Evolutionary conservation across 2,329 filamentous ascomycete genomes (phyloP).

Genomic region (Alternaria arborescens): DNA sequence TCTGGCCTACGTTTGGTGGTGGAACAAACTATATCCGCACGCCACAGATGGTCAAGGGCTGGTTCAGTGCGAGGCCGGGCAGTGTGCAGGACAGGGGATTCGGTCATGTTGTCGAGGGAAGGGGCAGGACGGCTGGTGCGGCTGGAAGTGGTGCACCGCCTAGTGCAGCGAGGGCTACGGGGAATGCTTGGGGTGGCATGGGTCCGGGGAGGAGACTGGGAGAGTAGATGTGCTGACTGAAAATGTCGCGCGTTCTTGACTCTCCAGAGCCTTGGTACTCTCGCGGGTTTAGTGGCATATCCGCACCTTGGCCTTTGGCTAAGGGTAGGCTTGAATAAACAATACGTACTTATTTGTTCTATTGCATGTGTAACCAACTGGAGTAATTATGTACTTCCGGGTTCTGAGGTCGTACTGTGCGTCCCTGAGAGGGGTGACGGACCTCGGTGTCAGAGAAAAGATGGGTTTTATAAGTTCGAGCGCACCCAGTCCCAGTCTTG

Average conservation of each 20-base stretch:
- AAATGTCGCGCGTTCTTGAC: constrained; percentile 8
- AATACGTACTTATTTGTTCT: background rate
- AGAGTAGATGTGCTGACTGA: constrained; percentile 16
- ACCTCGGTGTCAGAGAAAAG: accelerated
- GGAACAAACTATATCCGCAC: constrained; percentile 80
- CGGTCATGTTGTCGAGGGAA: constrained; percentile 66
- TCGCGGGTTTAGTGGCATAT: background rate
- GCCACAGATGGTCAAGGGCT: constrained; percentile 73
- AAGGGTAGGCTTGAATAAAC: background rate
- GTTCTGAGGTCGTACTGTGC: background rate
- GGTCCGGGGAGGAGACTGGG: constrained; percentile 47
- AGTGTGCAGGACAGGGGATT: constrained; percentile 61
- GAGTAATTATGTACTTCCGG: background rate
- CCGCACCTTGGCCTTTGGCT: background rate
- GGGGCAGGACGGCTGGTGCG: constrained; percentile 21
- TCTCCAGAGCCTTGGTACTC: background rate
- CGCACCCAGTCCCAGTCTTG: too few relatives aligned
- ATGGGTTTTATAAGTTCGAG: too few relatives aligned
- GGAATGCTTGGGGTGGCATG: constrained; percentile 31
- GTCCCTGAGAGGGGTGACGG: too few relatives aligned
- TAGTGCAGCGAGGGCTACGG: constrained; percentile 39
- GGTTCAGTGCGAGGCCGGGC: constrained; percentile 65
- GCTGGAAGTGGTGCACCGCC: constrained; percentile 19
- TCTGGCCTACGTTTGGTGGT: constrained; percentile 89
- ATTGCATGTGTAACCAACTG: accelerated